Evolutionary conservation across 257 asterid species (phyloP), one percentile per base, ranked within the genome.

Genomic region (Parsonsia alboflavescens): DNA sequence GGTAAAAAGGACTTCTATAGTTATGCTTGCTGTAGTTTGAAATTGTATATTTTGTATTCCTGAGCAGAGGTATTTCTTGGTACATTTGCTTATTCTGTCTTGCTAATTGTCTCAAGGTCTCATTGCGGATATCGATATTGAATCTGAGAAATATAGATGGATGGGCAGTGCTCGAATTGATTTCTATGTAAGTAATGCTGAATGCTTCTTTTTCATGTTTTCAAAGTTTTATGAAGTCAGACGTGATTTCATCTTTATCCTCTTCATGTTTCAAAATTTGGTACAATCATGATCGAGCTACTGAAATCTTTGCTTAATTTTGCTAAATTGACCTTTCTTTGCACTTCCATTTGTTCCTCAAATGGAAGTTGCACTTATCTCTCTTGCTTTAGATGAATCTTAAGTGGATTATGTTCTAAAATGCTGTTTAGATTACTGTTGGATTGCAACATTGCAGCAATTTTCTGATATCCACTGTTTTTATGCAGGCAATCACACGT

Each of bases 61-160:
- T 44, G 44, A 19, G n/a, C 50, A 6, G 69, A 44, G 50, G 62
- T 15, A 36, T 28, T 30, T 39, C 11, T 15, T 39, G 11, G 42
- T 50, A 59, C 19, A 53, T 68, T 21, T 49, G 61, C 33, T 70
- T 48, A 26, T 73, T 68, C 52, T 66, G 46, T 62, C 42, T 28
- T n/a, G 39, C 28, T 42, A 39, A 9, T 33, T 46, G 13, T 57
- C 78, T 84, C 72, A 88, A 93, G 98, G 98, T 81, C 96, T 92
- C 69, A 87, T 95, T 77, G 99, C 97, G 75, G 99, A 95, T 78
- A 90, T 92, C 68, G 99, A 95, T 71, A 95, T 95, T 4, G 99
- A 95, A 88, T 95, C 98, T 33, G 98, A 92, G 93, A 90, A 88
- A 79, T 92, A 92, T 83, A 82, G 99, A 85, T 95, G 99, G 98